Evolutionary conservation across 495 filamentous ascomycete species (phyloP), one percentile per base, ranked within the genome.

Genomic region (Penicillium flavigenum): DNA sequence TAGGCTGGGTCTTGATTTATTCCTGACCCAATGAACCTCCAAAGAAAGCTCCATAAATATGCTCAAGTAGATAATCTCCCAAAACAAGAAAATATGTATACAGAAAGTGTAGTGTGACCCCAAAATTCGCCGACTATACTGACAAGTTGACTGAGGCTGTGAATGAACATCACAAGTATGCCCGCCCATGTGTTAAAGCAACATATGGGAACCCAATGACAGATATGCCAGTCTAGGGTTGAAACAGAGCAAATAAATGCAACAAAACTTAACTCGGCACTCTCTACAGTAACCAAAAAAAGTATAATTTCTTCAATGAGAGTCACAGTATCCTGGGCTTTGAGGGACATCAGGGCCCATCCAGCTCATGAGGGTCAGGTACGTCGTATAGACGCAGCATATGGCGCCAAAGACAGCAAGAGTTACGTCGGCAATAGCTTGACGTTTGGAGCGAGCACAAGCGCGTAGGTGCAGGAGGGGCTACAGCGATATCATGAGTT

Each of bases 301-400:
- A 41, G 22, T 24, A 16, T 29, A 34, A 57, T 51, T 34, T 38
- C 17, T 1, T 65, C 41, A 72, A 48, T 65, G 68, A 46, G 70
- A 66, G 67, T 87, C 83, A 63, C 85, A 88, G 66, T 87, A 86
- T 41, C 83, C 83, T 2, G 82, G 83, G 50, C 77, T 76, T 47
- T 66, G 66, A 12, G 54, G 56, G 19, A 63, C 64, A 2, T 60
- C 62, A 31, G 74, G 79, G 16, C 70, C 64, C n/a, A 87, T 81
- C 94, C 94, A 98, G 70, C 88, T 92, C 68, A 83, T 79, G 19
- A 96, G 71, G 5, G 94, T 98, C 61, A 97, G 73, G 9, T 79
- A 72, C 1, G 92, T 98, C 0, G 95, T 97, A 70, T 97, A 98
- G 9, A 81, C 81, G 85, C 97, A 98, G 54, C 88, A 88, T 20